phyloP scores from a whole-genome alignment of 2,329 filamentous ascomycete genomes.

The Aspergillus hortae region DNA sequence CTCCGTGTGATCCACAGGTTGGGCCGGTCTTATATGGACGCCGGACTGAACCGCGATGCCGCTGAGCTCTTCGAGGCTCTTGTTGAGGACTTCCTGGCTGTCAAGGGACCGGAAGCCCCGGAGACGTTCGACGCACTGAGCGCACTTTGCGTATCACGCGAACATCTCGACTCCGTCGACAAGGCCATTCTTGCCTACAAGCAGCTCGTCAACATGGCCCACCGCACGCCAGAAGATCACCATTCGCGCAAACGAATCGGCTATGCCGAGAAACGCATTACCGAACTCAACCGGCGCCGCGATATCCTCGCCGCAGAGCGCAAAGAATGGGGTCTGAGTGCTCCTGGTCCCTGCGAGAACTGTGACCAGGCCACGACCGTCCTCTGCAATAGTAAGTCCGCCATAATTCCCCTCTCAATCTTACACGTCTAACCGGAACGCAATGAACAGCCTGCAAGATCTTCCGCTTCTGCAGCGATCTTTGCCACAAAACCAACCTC shows the following conservation, averaged over 20 bases:
- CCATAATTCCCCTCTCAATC: neutral
- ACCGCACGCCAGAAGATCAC: slow-evolving; percentile 20
- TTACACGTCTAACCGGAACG: neutral
- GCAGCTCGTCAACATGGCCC: slow-evolving; percentile 25
- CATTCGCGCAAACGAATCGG: slow-evolving; percentile 23
- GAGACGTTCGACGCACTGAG: slow-evolving; percentile 30
- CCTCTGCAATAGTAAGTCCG: slow-evolving; percentile 25
- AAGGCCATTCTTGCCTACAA: slow-evolving; percentile 28
- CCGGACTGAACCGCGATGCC: slow-evolving; percentile 26
- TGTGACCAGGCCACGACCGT: slow-evolving; percentile 19
- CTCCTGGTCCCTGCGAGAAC: slow-evolving; percentile 19
- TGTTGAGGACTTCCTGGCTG: slow-evolving; percentile 24
- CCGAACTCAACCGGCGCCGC: slow-evolving; percentile 24
- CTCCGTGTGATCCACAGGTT: slow-evolving; percentile 26
- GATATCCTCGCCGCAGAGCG: slow-evolving; percentile 22
- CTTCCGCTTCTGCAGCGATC: slow-evolving; percentile 26
- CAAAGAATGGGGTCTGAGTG: slow-evolving; percentile 24
- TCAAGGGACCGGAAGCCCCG: slow-evolving; percentile 21
- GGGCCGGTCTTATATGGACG: slow-evolving; percentile 26
- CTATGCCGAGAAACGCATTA: slow-evolving; percentile 25
- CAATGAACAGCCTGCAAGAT: slow-evolving; percentile 26
- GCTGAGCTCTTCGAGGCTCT: slow-evolving; percentile 23
- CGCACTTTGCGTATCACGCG: slow-evolving; percentile 25
- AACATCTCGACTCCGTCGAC: slow-evolving; percentile 26
- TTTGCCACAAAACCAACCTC: slow-evolving; percentile 18